A percentile compares a stretch with the other conserved stretches of the same genome.
Evolutionary conservation across 345 rosid species (phyloP).

Genomic region (Linum lewisii): DNA sequence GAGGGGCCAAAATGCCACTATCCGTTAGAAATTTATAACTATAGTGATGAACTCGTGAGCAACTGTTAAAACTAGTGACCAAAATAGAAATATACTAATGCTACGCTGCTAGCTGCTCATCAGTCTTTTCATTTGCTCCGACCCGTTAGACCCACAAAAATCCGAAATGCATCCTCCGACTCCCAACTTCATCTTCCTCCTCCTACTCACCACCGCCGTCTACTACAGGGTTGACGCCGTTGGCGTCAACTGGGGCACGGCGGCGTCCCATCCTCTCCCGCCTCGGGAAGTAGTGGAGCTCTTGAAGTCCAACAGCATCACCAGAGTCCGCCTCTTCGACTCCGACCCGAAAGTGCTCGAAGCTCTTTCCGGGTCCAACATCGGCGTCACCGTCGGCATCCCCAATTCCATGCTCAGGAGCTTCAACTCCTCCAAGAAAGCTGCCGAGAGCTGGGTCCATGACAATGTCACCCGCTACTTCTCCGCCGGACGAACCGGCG

Average conservation of each 20-base stretch:
- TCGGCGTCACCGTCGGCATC: conserved; percentile 62
- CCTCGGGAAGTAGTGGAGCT: conserved; percentile 75
- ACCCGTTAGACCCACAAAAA: not conserved
- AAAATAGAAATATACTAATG: no score
- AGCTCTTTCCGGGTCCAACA: conserved; percentile 68
- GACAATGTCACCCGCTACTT: conserved; percentile 91
- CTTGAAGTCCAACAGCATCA: conserved; percentile 64
- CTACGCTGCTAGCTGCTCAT: no score
- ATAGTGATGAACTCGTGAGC: no score
- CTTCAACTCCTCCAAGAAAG: conserved; percentile 64
- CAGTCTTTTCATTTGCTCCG: not conserved
- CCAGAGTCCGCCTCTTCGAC: conserved; percentile 66
- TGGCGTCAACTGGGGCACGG: conserved; percentile 81
- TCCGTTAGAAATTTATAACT: no score
- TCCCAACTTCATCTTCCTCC: conserved; percentile 21
- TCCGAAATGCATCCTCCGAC: not conserved
- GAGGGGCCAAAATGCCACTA: no score
- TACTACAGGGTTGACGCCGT: conserved; percentile 22
- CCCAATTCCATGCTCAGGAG: conserved; percentile 51
- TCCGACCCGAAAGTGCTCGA: conserved; percentile 59
- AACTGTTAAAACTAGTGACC: no score
- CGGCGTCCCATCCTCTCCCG: conserved; percentile 73
- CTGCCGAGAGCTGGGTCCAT: conserved; percentile 83
- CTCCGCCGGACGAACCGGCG: conserved; percentile 34
- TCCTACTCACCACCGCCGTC: conserved; percentile 15